Base-by-base conservation (phyloP, 2,329 filamentous ascomycete genomes). In the Stromatinia cepivora region DNA sequence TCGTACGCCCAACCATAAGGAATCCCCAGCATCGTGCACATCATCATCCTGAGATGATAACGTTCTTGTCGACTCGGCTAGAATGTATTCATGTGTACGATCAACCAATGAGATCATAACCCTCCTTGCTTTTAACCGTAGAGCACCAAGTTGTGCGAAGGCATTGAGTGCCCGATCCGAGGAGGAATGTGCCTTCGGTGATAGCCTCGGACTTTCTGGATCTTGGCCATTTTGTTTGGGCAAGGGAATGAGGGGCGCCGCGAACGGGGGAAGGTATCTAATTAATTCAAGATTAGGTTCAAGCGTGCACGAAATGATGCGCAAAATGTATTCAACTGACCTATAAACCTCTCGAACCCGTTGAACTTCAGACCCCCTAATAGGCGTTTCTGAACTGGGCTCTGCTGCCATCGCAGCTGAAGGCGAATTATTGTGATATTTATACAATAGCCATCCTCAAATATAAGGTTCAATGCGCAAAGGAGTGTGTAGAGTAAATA, bases 111-210 rank as follows among this genome's bases (percentile, higher is more conserved):
- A 83, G 31, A 86, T 79, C 72, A 86, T 80, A 57, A 78, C 80
- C 31, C 84, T 80, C 69, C 82, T 81, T 31, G 80, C 80, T 31
- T 79, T 77, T 59, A 86, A 76, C 0, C 83, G 80, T 15, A 86
- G 77, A 0, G 84, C 80, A 15, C 81, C 82, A 22, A 87, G 78
- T 75, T 86, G 85, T 1, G 84, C 77, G 66, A 82, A 80, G 3
- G 81, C 80, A 17, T 79, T 79, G 25, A 85, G 79, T 36, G 80
- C 80, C 2, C 81, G 81, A 73, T 82, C 80, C 77, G 20, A 81
- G 79, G 76, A 82, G 34, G 72, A 72, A 25, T 50, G 52, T 17
- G 65, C 54, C 56, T 62, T 67, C 4, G 46, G 46, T 1, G 9
- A 52, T 15, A 20, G 9, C 8, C 39, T 39, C 22, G 59, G 9